Base-by-base conservation (phyloP, 371 early-diverging fungal species). In the Mycotypha africana region DNA sequence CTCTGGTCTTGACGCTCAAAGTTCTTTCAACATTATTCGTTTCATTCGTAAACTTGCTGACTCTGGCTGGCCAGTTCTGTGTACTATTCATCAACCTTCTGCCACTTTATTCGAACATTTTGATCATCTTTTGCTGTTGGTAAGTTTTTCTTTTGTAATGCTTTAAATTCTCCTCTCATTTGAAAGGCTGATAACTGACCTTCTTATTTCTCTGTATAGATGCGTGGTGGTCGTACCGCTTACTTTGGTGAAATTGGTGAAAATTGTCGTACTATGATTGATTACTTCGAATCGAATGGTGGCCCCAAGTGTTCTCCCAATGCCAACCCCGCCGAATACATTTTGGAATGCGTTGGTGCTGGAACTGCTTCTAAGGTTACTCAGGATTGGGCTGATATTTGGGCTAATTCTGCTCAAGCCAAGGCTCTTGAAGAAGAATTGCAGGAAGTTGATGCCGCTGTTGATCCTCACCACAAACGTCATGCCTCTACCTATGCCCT, bases 41-140 rank as follows among this genome's bases (percentile, higher is more conserved):
- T 71, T 87, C 55, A 74, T 89, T 47, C 79, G 79, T 54, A 81
- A 84, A 37, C 67, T 89, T 43, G 79, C 88, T 12, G 76, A 73
- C 25, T 70, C 74, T 33, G 83, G 85, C 11, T 78, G 78, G 62
- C 76, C 82, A 9, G 68, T 83, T 20, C 58, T 84, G 16, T 87
- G 87, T 69, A 87, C 92, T 14, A 90, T 91, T 41, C 93, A 92
- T 64, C 93, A 91, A 58, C 93, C 93, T 22, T 84, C 85, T 2
- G 79, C 87, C 17, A 66, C 82, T 38, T 67, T 92, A 30, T 91
- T 91, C 61, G 82, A 82, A 56, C 76, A 82, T 47, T 92, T 91
- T 58, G 90, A 92, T 54, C 76, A 85, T 25, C 57, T 92, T 26
- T 52, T 92, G 23, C 67, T 92, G 6, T 63, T 69, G 16, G n/a